Percentiles rank a stretch among this genome's conserved stretches.
Conservation (phyloP, 225 moss, liverwort and hornwort species). For the Thuidium tamariscinum region DNA sequence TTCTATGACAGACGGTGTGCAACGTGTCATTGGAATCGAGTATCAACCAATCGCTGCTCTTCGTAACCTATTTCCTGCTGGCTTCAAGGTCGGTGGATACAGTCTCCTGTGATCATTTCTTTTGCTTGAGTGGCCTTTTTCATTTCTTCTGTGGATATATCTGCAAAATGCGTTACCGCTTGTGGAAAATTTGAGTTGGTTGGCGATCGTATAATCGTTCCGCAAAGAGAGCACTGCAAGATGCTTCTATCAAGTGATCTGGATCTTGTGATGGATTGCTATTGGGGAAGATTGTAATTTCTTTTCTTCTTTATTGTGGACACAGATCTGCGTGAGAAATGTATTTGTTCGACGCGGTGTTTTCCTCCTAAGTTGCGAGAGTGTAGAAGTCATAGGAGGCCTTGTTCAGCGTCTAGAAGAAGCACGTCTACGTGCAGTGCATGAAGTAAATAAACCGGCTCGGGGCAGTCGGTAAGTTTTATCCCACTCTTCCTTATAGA, state of each 20-base stretch:
- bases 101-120: neutral
- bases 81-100: constrained; percentile 58
- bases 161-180: neutral
- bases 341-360: constrained; percentile 71
- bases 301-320: neutral
- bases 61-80: constrained; percentile 58
- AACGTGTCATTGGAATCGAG: constrained; percentile 79
- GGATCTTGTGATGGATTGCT: neutral
- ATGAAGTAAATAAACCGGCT: constrained; percentile 82
- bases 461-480: constrained; percentile 69
- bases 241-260: neutral
- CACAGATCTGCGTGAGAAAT: constrained; percentile 63
- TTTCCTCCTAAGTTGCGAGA: constrained; percentile 71
- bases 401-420: constrained; percentile 68
- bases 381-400: constrained; percentile 79
- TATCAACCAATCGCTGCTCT: constrained; percentile 67
- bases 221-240: neutral
- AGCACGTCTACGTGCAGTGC: constrained; percentile 76
- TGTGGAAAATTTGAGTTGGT: neutral
- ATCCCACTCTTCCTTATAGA: neutral
- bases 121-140: neutral
- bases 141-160: neutral
- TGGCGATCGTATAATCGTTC: neutral
- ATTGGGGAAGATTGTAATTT: neutral
- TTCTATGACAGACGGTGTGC: constrained; percentile 92